Evolutionary conservation across 495 filamentous ascomycete species (phyloP), one percentile per base, ranked within the genome.

Genomic region (Bryoglossum gracile): DNA sequence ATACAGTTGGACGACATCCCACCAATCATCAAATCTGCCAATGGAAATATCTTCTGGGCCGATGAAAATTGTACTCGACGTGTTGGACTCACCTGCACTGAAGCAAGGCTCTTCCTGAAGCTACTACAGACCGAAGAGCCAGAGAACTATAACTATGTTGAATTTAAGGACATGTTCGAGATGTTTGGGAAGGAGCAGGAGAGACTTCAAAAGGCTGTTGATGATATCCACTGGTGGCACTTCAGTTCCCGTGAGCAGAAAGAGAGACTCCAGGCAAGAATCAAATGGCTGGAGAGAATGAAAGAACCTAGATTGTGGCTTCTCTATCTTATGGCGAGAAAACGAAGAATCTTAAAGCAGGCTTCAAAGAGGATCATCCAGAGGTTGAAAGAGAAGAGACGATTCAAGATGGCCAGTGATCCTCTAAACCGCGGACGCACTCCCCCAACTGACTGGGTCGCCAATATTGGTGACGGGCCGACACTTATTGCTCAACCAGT

Each of bases 1-100:
- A 50, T 57, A 21, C 23, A 41, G 14, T 33, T 57, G 1, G 55
- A 57, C 22, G 55, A 50, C 19, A 53, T 57, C 28, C 55, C 55
- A 2, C 50, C 50, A 21, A 53, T 57, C 30, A 57, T 57, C 33
- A 53, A 57, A 25, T 49, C 44, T 5, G 36, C 40, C 1, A 50
- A 57, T 46, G 55, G 55, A 11, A 57, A 57, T 36, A 46, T 53
- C 11, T 53, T 57, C 37, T 57, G 50, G 55, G 55, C 55, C 1
- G 55, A 53, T 30, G 46, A 57, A 39, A 42, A 50, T 39, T 57
- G 55, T 24, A 50, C 55, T 1, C 32, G 55, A 13, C 50, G 55
- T 10, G 46, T 57, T 3, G 55, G 55, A 3, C 46, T 57, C 14
- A 53, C 55, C 0, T 42, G 45, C 1, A 57, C 50, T 3, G 55